Percentiles rank a stretch among this genome's conserved stretches.
Evolutionary conservation across 495 filamentous ascomycete genomes (phyloP).

Genomic region (Hypomontagnella monticulosa): DNA sequence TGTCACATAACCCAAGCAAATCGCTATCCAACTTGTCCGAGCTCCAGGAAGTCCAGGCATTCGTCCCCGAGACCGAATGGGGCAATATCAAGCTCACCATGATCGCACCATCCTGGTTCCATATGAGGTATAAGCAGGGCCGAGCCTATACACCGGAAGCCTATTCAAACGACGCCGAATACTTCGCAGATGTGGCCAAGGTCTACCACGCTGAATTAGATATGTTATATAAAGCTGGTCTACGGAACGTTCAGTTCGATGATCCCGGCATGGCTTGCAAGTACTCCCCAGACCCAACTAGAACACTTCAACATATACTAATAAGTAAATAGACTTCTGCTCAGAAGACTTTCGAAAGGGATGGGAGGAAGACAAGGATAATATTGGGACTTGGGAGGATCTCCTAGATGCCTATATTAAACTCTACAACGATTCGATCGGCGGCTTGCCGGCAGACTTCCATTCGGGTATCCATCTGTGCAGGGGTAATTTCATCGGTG

Average conservation of each 20-base stretch:
- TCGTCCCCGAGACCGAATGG: constrained; percentile 67
- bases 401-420: constrained; percentile 78
- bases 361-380: constrained; percentile 70
- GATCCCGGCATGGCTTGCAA: constrained; percentile 81
- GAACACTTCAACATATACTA: not conserved
- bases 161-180: constrained; percentile 73
- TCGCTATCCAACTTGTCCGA: constrained; percentile 75
- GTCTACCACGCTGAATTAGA: constrained; percentile 73
- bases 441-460: constrained; percentile 70
- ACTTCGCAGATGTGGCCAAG: constrained; percentile 78
- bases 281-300: constrained; percentile 30
- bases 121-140: constrained; percentile 76
- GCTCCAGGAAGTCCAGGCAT: constrained; percentile 70
- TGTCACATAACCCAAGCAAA: constrained; percentile 70
- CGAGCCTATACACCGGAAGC: constrained; percentile 71
- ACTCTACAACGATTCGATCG: constrained; percentile 78
- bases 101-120: constrained; percentile 76
- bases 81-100: constrained; percentile 76
- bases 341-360: constrained; percentile 77
- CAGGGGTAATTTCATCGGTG: constrained; percentile 82
- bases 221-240: constrained; percentile 73
- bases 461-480: constrained; percentile 83
- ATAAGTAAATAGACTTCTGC: constrained; percentile 70
- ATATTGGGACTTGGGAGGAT: constrained; percentile 62
- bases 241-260: constrained; percentile 78